These are phyloP conservation scores for Trametopsis cervina DNA, from an alignment of 768 basidiomycete species.

Conservation along the genomic window DNA sequence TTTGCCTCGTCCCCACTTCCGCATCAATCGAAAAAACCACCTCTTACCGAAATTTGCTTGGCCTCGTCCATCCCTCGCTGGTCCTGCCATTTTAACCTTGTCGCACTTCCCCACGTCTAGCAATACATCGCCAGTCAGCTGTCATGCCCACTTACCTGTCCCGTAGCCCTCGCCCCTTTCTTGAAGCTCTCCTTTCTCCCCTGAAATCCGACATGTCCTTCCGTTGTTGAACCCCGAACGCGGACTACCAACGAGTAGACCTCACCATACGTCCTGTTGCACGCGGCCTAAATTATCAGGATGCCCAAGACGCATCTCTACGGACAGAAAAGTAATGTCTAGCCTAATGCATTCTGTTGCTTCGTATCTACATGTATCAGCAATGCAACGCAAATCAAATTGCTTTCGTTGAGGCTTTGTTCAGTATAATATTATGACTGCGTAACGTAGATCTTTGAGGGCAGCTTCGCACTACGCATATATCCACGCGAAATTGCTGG, in stretches of 20 bases:
- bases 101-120: neutral
- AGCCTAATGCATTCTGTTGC: slow-evolving; percentile 21
- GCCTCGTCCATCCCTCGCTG: neutral
- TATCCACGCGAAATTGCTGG: too few species aligned
- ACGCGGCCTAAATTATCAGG: slow-evolving; percentile 14
- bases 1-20: too few species aligned
- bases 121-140: too few species aligned
- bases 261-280: neutral
- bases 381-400: slow-evolving; percentile 12
- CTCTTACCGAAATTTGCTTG: neutral
- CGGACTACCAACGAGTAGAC: neutral
- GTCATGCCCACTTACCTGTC: slow-evolving; percentile 2
- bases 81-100: neutral
- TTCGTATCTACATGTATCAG: slow-evolving; percentile 17
- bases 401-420: slow-evolving; percentile 13
- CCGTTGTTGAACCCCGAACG: neutral
- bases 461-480: too few species aligned
- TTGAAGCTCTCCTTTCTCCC: slow-evolving; percentile 1
- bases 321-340: slow-evolving; percentile 28
- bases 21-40: neutral
- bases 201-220: neutral
- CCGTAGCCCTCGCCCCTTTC: slow-evolving; percentile 3
- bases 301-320: slow-evolving; percentile 21
- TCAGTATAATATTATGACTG: too few species aligned
- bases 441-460: too few species aligned